phyloP scores from a whole-genome alignment of 2,329 filamentous ascomycete genomes.

The Aspergillus uvarum region DNA sequence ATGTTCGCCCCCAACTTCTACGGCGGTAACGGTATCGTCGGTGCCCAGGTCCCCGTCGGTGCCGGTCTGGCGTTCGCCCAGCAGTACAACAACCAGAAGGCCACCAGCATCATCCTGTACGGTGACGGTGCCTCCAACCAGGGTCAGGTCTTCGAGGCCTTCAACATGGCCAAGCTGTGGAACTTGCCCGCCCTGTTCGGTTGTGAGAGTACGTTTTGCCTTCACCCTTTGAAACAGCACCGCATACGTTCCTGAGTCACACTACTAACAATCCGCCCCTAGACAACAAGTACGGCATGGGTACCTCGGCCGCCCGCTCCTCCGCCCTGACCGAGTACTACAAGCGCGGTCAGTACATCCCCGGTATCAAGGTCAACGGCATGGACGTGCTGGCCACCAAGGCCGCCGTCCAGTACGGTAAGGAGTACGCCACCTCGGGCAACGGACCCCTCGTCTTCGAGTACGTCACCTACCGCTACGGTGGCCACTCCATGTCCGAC shows the following conservation, averaged over 20 bases:
- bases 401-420: slow-evolving; percentile 90
- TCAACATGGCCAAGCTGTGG: slow-evolving; percentile 99
- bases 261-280: background rate
- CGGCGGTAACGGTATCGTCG: slow-evolving; percentile 98
- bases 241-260: too few relatives aligned
- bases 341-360: slow-evolving; percentile 99
- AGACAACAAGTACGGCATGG: slow-evolving; percentile 99
- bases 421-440: slow-evolving; percentile 77
- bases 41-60: slow-evolving; percentile 95
- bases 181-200: slow-evolving; percentile 92
- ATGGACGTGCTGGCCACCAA: slow-evolving; percentile 99
- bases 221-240: too few relatives aligned
- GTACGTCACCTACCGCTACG: slow-evolving; percentile 99
- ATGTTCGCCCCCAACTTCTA: slow-evolving; percentile 99
- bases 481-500: slow-evolving; percentile 99
- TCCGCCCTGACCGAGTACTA: slow-evolving; percentile 99
- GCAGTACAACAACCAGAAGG: slow-evolving; percentile 86
- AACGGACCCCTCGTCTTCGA: slow-evolving; percentile 95
- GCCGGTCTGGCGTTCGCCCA: slow-evolving; percentile 96
- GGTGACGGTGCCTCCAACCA: slow-evolving; percentile 99
- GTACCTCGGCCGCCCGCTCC: slow-evolving; percentile 89
- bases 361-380: slow-evolving; percentile 98
- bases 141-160: slow-evolving; percentile 98
- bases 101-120: slow-evolving; percentile 85
- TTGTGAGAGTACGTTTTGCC: slow-evolving; percentile 79